Evolutionary conservation across 2,329 filamentous ascomycete genomes (phyloP), one percentile per base, ranked within the genome.

Genomic region (Neophaeococcomyces aloes): DNA sequence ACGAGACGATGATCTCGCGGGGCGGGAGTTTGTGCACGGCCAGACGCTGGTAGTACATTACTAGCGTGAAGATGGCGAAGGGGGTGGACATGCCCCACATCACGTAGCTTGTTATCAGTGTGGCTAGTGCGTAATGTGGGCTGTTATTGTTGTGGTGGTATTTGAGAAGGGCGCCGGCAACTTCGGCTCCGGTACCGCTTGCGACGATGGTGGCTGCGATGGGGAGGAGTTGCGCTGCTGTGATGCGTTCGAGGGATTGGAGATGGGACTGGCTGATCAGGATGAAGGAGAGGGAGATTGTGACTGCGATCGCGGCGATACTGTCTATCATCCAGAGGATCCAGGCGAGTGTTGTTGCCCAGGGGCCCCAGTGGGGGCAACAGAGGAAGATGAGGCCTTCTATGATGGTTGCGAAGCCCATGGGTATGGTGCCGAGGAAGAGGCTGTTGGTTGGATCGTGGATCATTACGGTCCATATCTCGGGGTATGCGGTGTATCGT

Each of bases 11-110:
- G 43, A 80, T 74, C 49, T 81, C 79, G 48, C 74, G 73, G 1
- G 79, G 74, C 0, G 81, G 81, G n/a, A 85, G 65, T 31, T 78
- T 77, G 61, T 85, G 74, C 2, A 84, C 59, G 2, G 75, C 78
- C 18, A 86, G 67, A 11, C 81, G 76, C 45, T 81, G 75, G 51
- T 83, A 81, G 61, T 86, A 86, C 37, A 85, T 73, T 4, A 75
- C 76, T 32, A 84, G 67, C 6, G 83, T 72, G 49, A 75, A 74
- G 59, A 80, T 68, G 1, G 79, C 74, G 35, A 85, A 62, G 0
- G 74, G 72, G 2, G 51, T 53, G 7, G 51, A 32, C 40, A 81
- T 75, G 0, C 81, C 81, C 79, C 78, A 84, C 46, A 86, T 71
- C n/a, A 83, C 65, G 58, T 85, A 86, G 18, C 73, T 79, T 13